Evolutionary conservation across 2,329 filamentous ascomycete genomes (phyloP), one percentile per base, ranked within the genome.

Genomic region (Fusarium nanum): DNA sequence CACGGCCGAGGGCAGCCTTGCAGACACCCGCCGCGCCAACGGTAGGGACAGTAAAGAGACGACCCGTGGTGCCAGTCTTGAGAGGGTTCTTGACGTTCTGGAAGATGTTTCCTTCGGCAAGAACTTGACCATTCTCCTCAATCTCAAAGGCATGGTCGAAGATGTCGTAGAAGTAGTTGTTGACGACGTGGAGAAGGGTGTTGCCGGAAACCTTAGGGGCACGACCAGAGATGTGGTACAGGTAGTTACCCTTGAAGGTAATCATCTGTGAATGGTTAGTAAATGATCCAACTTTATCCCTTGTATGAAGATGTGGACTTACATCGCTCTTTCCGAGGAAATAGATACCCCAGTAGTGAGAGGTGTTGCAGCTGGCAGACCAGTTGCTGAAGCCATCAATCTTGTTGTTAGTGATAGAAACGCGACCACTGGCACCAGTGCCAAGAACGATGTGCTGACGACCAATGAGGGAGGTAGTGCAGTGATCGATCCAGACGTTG

Each of bases 381-480:
- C 82, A 89, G 20, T 78, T 76, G 34, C 83, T 83, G 23, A 76
- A 73, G 47, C 88, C 88, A 73, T 90, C 84, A 71, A 90, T 85
- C 74, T 87, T 85, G 79, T 76, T 82, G 83, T 90, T 89, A 69
- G 87, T 87, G 75, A 90, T 84, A 28, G 87, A 88, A 22, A 90
- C 85, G 46, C 85, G 85, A 76, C 83, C 83, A 71, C 83, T 84
- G 53, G 86, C 83, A 6, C 76, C 74, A 74, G 83, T 85, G 60
- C 88, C 88, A 50, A 87, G 83, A 50, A 89, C 88, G 49, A 89
- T 85, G 80, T 88, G 85, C 77, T 89, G 87, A 41, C 88, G 86
- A 53, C 86, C 86, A 68, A 89, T 86, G 46, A 85, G 82, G 53
- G 86, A 86, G 47, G 85, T 87, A 78, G 86, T 86, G 64, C 85